Conservation (phyloP, 2,329 filamentous ascomycete genomes). For the Blastomyces silverae region DNA sequence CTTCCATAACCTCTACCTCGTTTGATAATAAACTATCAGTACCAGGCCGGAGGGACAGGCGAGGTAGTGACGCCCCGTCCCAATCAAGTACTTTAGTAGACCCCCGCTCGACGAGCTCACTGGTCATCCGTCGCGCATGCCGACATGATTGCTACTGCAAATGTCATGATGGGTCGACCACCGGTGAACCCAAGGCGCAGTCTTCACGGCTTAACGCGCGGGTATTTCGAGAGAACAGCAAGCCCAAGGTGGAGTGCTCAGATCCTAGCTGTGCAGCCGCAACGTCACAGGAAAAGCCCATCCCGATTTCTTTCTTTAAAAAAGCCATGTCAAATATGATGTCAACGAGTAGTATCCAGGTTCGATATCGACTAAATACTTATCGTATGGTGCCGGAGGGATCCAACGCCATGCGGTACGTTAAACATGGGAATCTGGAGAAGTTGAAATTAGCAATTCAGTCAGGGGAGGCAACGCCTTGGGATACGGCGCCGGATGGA, state of each 20-base stretch:
- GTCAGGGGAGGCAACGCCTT: slow-evolving; percentile 19
- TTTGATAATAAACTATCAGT: slow-evolving; percentile 3
- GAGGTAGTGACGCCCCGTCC: slow-evolving; percentile 5
- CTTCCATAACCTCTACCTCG: background rate
- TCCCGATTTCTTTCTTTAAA: slow-evolving; percentile 15
- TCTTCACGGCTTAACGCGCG: slow-evolving; percentile 7
- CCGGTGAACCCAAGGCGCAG: background rate
- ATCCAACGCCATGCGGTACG: slow-evolving; percentile 20
- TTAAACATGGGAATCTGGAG: slow-evolving; percentile 22
- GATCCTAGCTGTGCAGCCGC: slow-evolving; percentile 17
- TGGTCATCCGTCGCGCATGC: slow-evolving; percentile 19
- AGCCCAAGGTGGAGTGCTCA: slow-evolving; percentile 14
- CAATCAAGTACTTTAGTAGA: slow-evolving; percentile 1
- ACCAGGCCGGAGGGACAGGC: background rate
- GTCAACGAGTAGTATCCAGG: slow-evolving; percentile 15
- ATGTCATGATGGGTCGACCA: slow-evolving; percentile 16
- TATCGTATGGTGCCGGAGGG: slow-evolving; percentile 22
- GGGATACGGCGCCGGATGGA: slow-evolving; percentile 22
- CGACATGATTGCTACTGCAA: slow-evolving; percentile 20
- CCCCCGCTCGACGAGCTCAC: slow-evolving; percentile 3
- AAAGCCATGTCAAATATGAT: slow-evolving; percentile 18
- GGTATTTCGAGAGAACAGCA: slow-evolving; percentile 10
- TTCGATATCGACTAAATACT: slow-evolving; percentile 19
- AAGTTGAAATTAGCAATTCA: slow-evolving; percentile 18
- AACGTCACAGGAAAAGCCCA: slow-evolving; percentile 6